Evolutionary conservation across 164 flowering plant genomes (phyloP).

Genomic region (Litsea cubeba): DNA sequence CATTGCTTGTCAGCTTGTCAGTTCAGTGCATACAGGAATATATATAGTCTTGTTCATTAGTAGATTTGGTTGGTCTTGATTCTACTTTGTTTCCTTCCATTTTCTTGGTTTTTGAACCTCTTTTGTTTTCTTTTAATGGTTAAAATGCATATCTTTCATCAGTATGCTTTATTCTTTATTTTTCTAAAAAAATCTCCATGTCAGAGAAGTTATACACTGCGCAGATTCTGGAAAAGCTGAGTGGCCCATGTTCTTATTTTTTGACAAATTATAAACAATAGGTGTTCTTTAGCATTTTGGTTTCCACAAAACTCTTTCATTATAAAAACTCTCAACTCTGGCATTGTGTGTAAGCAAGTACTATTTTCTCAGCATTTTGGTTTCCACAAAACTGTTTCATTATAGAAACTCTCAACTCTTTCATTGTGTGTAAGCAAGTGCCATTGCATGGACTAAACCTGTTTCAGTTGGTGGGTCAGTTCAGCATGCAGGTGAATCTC

Average conservation of each 20-base stretch:
- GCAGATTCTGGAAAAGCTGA: neutral
- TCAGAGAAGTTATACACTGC: neutral
- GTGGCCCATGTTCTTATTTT: neutral
- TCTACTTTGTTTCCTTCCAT: neutral
- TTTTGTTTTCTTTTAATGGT: neutral
- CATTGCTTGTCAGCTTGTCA: conserved; percentile 3
- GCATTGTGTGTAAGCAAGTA: neutral
- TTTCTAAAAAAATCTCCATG: neutral
- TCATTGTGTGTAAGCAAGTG: neutral
- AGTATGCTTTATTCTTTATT: neutral
- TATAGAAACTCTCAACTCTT: neutral
- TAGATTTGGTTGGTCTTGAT: neutral
- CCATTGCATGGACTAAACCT: neutral
- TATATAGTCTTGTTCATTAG: neutral
- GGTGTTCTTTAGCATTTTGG: neutral
- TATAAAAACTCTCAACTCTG: neutral
- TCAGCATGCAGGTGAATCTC: neutral
- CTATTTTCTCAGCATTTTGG: neutral
- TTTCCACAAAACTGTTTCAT: conserved; percentile 1
- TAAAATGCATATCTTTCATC: neutral
- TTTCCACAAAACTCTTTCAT: neutral
- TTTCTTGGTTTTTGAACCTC: neutral
- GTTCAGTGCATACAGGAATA: neutral
- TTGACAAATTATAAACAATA: too few species aligned
- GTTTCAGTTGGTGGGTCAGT: neutral